Evolutionary conservation across 2,329 filamentous ascomycete genomes (phyloP).

Genomic region (Colletotrichum eremochloae): DNA sequence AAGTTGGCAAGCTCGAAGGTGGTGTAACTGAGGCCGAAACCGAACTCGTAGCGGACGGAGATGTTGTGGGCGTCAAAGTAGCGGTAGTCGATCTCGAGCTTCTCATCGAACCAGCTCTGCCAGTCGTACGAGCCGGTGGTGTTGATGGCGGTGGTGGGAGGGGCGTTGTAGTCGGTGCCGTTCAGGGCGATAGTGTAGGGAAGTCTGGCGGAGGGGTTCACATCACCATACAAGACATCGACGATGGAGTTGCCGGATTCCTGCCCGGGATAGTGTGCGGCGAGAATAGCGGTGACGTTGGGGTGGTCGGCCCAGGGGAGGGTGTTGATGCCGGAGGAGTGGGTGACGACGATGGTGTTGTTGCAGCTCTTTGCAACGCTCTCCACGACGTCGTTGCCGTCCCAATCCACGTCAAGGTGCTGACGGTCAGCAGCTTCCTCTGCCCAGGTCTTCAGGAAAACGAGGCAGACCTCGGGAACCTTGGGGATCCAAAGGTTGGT

Average conservation of each 20-base stretch:
- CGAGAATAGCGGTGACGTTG: constrained; percentile 74
- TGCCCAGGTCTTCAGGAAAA: constrained; percentile 75
- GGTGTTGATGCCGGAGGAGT: constrained; percentile 76
- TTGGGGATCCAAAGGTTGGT: constrained; percentile 61
- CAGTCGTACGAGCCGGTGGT: constrained; percentile 56
- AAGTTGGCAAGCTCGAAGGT: constrained; percentile 65
- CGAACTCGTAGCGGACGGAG: constrained; percentile 74
- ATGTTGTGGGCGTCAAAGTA: constrained; percentile 73
- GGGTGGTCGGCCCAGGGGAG: constrained; percentile 70
- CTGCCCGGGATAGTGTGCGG: constrained; percentile 79
- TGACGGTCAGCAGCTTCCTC: constrained; percentile 73
- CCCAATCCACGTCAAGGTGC: constrained; percentile 68
- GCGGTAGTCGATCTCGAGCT: constrained; percentile 77
- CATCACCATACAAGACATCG: constrained; percentile 77
- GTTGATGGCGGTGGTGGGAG: constrained; percentile 54
- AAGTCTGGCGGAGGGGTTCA: constrained; percentile 77
- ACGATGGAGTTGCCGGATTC: constrained; percentile 77
- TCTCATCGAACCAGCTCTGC: constrained; percentile 69
- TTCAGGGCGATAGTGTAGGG: constrained; percentile 79
- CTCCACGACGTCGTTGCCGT: constrained; percentile 65
- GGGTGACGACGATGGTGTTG: constrained; percentile 75
- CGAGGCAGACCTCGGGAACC: constrained; percentile 75
- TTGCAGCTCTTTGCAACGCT: constrained; percentile 41
- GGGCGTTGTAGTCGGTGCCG: constrained; percentile 61
- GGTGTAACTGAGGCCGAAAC: constrained; percentile 79